Percentiles rank a stretch among this genome's conserved stretches.
phyloP scores from a whole-genome alignment of 2,329 filamentous ascomycete genomes.

The Shiraia sp. region DNA sequence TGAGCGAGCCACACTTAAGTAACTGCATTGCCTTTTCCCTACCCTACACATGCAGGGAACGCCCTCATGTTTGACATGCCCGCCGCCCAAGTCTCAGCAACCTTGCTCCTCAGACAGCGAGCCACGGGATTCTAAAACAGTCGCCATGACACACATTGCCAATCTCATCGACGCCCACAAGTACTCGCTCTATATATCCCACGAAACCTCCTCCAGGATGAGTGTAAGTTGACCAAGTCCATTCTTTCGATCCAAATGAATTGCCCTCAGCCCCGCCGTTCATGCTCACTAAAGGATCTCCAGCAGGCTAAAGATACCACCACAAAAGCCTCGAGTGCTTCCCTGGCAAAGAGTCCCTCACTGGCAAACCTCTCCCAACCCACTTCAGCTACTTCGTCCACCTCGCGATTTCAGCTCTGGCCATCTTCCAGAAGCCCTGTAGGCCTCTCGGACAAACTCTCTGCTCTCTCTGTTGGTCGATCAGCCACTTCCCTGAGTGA shows the following conservation, averaged over 20 bases:
- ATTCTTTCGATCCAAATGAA: slow-evolving; percentile 35
- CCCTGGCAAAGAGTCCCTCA: slow-evolving; percentile 35
- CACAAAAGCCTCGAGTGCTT: slow-evolving; percentile 11
- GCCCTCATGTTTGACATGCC: slow-evolving; percentile 47
- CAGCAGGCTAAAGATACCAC: slow-evolving; percentile 32
- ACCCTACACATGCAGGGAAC: slow-evolving; percentile 45
- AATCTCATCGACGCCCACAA: slow-evolving; percentile 45
- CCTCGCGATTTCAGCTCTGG: slow-evolving; percentile 44
- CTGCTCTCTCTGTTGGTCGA: slow-evolving; percentile 43
- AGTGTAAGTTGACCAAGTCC: slow-evolving; percentile 37
- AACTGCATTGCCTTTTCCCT: slow-evolving; percentile 34
- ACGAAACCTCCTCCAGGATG: slow-evolving; percentile 39
- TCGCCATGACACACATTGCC: slow-evolving; percentile 49
- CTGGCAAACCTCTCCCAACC: slow-evolving; percentile 27
- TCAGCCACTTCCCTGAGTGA: slow-evolving; percentile 47
- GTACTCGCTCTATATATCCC: slow-evolving; percentile 44
- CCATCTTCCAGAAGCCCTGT: slow-evolving; percentile 38
- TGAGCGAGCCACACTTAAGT: slow-evolving; percentile 44
- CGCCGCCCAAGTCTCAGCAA: slow-evolving; percentile 46
- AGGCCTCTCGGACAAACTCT: slow-evolving; percentile 33
- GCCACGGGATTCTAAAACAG: slow-evolving; percentile 42
- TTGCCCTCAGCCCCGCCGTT: slow-evolving; percentile 36
- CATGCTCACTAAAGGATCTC: slow-evolving; percentile 40
- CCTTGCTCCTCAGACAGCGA: slow-evolving; percentile 42
- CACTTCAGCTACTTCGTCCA: slow-evolving; percentile 7